These are phyloP conservation scores for Marvania coccoides DNA, from an alignment of 139 green algal genomes.

Conservation along the genomic window DNA sequence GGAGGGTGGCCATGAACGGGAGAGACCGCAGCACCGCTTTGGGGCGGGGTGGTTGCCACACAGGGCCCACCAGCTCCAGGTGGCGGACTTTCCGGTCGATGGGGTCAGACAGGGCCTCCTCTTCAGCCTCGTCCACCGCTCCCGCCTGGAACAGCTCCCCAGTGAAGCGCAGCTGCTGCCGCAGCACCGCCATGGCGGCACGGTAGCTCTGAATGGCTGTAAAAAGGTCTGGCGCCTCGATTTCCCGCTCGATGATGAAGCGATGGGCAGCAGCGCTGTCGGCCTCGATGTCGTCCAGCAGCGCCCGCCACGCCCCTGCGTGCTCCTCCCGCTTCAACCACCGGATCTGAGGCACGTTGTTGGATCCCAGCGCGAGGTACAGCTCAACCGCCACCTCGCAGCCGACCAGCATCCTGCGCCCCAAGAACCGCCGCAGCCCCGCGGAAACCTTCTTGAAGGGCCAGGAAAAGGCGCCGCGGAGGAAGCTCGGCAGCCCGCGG, in stretches of 20 bases:
- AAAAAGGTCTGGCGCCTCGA: constrained; percentile 75
- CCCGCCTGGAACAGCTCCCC: constrained; percentile 48
- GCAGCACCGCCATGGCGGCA: constrained; percentile 65
- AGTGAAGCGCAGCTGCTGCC: constrained; percentile 67
- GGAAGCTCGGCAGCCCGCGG: neutral
- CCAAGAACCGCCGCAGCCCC: constrained; percentile 29
- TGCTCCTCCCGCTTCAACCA: constrained; percentile 22
- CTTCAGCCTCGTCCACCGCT: constrained; percentile 55
- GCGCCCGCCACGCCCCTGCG: constrained; percentile 6
- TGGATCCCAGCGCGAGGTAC: constrained; percentile 57
- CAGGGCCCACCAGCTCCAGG: constrained; percentile 52
- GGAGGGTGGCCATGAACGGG: constrained; percentile 45
- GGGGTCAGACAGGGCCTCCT: constrained; percentile 37
- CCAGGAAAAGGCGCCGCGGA: constrained; percentile 9
- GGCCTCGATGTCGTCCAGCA: constrained; percentile 13
- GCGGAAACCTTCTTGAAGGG: constrained; percentile 9
- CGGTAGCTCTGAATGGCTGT: constrained; percentile 78
- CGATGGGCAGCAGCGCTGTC: constrained; percentile 14
- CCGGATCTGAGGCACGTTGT: constrained; percentile 47
- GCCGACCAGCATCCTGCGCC: constrained; percentile 40
- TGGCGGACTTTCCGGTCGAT: constrained; percentile 50
- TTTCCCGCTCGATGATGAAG: constrained; percentile 74
- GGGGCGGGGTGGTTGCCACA: constrained; percentile 43
- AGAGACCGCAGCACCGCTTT: constrained; percentile 47
- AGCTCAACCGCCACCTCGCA: constrained; percentile 74